Evolutionary conservation across 345 rosid genomes (phyloP).

Genomic region (Ceriops tagal): DNA sequence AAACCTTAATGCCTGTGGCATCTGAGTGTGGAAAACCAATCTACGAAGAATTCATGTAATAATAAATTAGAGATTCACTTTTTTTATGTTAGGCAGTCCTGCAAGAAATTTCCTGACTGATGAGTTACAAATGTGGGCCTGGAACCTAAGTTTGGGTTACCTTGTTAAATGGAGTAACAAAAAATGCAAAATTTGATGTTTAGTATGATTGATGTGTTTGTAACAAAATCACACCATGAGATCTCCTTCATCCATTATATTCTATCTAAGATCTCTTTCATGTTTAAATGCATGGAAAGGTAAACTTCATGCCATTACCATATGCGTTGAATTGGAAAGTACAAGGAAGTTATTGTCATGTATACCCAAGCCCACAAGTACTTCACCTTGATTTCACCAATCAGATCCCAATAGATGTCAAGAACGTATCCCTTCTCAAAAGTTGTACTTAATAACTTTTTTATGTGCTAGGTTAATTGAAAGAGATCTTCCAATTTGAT

Average conservation of each 20-base stretch:
- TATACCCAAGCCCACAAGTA: neutral
- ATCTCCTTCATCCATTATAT: no score
- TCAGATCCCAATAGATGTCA: conserved; percentile 10
- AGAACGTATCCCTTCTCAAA: conserved; percentile 14
- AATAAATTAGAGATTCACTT: neutral
- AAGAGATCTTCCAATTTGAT: conserved; percentile 44
- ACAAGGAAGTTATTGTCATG: neutral
- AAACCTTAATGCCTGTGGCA: neutral
- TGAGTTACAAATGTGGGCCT: no score
- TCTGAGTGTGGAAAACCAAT: neutral
- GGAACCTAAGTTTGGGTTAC: neutral
- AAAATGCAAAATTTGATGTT: neutral
- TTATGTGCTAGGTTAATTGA: conserved; percentile 42
- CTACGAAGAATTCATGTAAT: neutral
- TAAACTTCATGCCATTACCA: neutral
- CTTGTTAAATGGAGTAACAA: neutral
- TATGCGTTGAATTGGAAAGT: neutral
- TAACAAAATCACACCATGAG: no score
- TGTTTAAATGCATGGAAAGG: no score
- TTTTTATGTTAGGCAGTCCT: no score
- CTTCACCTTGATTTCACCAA: neutral
- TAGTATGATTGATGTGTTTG: no score
- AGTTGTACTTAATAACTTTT: conserved; percentile 23
- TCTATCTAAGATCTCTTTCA: no score
- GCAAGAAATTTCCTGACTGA: no score